Evolutionary conservation across 805 yeast genomes (phyloP), one percentile per base, ranked within the genome.

Genomic region (Geotrichum ghanense): DNA sequence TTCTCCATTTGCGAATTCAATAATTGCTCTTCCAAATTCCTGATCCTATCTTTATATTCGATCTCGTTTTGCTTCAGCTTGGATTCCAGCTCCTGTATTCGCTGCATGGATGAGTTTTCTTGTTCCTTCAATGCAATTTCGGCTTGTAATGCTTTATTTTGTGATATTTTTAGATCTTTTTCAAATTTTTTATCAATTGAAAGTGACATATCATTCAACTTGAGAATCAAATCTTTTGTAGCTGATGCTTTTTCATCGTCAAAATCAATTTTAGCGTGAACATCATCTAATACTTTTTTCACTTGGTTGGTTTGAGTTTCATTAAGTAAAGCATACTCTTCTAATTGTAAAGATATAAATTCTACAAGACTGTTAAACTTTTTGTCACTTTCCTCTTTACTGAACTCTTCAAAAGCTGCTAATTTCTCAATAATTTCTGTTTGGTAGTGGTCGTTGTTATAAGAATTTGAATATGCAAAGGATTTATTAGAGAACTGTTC

Each of bases 241-340:
- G 5, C 5, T 6, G 12, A 16, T 5, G 37, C 16, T 12, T 31
- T 31, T 6, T 12, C 14, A 6, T 31, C 5, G 16, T 31, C 37
- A 16, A 31, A 31, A 10, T 31, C 37, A 12, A 31, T 31, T 12
- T 70, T 66, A 1, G 53, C 61, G 52, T 75, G 79, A 20, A 73
- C 69, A 9, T 58, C 64, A 34, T 71, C 72, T 22, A 59, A 61
- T 37, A 74, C 63, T 41, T 55, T 57, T 50, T 67, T 67, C 95
- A 95, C 87, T 0, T 89, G 92, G 65, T 82, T 92, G 43, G 86
- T 74, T 55, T 83, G 90, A 55, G 82, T 88, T 59, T 83, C 84
- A 0, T 82, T 70, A 89, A 86, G 83, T 25, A 62, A 48, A 12
- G 65, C 64, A 16, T 10, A 31, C 16, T 31, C 37, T 31, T 31